A percentile compares a stretch with the other conserved stretches of the same genome.
Conservation (phyloP, 2,329 filamentous ascomycete genomes). For the Nothopassalora personata region DNA sequence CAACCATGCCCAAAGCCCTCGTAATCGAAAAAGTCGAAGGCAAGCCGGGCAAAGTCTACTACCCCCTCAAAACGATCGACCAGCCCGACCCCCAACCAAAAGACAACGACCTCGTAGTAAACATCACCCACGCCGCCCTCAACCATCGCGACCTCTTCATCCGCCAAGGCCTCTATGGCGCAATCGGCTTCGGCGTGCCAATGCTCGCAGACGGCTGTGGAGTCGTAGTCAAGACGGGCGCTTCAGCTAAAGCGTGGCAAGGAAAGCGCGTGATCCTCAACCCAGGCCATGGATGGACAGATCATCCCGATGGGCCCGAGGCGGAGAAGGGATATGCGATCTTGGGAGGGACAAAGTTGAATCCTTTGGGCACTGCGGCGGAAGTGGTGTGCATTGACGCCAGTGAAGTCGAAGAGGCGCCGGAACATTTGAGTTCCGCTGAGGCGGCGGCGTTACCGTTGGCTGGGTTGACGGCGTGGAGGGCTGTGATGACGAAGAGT, state of each 20-base stretch:
- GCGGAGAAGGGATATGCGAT: conserved; percentile 54
- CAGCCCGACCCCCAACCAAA: conserved; percentile 57
- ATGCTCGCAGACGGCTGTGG: conserved; percentile 80
- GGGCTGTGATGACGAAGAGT: conserved; percentile 76
- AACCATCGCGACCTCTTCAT: conserved; percentile 97
- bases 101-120: conserved; percentile 62
- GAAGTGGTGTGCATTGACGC: conserved; percentile 67
- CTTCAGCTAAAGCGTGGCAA: conserved; percentile 51
- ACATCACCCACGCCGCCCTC: conserved; percentile 71
- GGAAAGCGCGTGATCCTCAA: conserved; percentile 70
- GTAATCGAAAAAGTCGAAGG: conserved; percentile 66
- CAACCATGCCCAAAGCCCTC: conserved; percentile 50
- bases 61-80: conserved; percentile 57
- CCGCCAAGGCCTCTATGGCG: conserved; percentile 85
- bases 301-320: conserved; percentile 69
- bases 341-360: conserved; percentile 62
- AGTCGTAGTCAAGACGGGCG: conserved; percentile 61
- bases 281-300: conserved; percentile 72
- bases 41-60: conserved; percentile 84
- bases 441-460: conserved; percentile 82
- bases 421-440: conserved; percentile 62
- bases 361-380: conserved; percentile 64
- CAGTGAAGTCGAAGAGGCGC: conserved; percentile 69
- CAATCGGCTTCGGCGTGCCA: conserved; percentile 70
- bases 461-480: conserved; percentile 81